Conservation (phyloP, 768 basidiomycete genomes). For the Suillus bovinus region DNA sequence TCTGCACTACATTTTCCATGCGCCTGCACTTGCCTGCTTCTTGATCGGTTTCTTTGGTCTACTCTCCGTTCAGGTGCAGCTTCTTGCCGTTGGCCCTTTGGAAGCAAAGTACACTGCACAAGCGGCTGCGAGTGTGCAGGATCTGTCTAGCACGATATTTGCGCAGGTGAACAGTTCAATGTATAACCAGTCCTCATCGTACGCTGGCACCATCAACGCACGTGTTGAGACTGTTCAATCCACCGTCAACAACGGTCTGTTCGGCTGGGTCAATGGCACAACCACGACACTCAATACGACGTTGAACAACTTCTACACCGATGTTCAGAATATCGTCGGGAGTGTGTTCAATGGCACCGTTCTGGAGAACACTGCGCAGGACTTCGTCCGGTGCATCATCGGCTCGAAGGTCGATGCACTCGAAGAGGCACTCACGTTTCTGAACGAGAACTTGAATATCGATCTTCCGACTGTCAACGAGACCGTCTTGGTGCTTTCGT, state of each 20-base stretch:
- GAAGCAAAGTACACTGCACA: conserved; percentile 64
- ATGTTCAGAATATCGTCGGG: conserved; percentile 77
- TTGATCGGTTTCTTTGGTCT: conserved; percentile 92
- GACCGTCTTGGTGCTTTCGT: conserved; percentile 75
- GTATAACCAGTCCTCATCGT: conserved; percentile 75
- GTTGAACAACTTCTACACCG: conserved; percentile 82
- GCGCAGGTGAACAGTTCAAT: conserved; percentile 80
- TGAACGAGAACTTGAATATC: conserved; percentile 84
- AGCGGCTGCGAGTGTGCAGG: conserved; percentile 58
- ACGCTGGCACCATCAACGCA: conserved; percentile 75
- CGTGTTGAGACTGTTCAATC: conserved; percentile 71
- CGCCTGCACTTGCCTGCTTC: conserved; percentile 87
- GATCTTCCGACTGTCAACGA: conserved; percentile 79
- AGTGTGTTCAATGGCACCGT: conserved; percentile 83
- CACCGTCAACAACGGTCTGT: conserved; percentile 82
- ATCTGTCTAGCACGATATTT: conserved; percentile 72
- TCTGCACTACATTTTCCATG: conserved; percentile 87
- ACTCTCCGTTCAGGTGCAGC: conserved; percentile 83
- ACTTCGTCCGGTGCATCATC: conserved; percentile 86
- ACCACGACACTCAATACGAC: conserved; percentile 87
- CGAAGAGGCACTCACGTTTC: conserved; percentile 86
- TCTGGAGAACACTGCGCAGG: conserved; percentile 77
- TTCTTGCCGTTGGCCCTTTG: conserved; percentile 75
- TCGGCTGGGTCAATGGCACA: conserved; percentile 94
- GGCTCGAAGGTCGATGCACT: conserved; percentile 89